Conservation (phyloP, 805 yeast species). For the Candida multigemmis region DNA sequence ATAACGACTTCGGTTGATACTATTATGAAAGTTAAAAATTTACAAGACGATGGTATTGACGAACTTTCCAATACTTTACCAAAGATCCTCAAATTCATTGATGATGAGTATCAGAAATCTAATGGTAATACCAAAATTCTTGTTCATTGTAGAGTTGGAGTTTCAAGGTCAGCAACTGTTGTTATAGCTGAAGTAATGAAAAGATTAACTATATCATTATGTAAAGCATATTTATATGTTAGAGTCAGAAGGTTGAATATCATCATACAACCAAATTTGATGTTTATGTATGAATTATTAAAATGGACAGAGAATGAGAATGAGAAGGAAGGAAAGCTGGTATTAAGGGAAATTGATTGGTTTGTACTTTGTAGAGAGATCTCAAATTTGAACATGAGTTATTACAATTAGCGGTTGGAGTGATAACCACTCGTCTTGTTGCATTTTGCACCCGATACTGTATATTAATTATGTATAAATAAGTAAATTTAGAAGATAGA, state of each 20-base stretch:
- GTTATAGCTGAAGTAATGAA: conserved; percentile 94
- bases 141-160: conserved; percentile 95
- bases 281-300: conserved; percentile 84
- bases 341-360: conserved; percentile 75
- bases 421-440: background rate
- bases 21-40: conserved; percentile 56
- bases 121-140: conserved; percentile 29
- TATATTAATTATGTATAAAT: too few species aligned
- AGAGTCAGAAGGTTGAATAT: conserved; percentile 84
- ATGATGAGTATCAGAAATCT: conserved; percentile 18
- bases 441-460: too few species aligned
- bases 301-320: conserved; percentile 29
- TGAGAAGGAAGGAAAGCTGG: conserved; percentile 4
- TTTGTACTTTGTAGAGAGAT: conserved; percentile 77
- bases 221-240: conserved; percentile 81
- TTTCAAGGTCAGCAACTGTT: conserved; percentile 89
- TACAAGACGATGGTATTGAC: conserved; percentile 90
- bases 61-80: conserved; percentile 56
- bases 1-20: conserved; percentile 21
- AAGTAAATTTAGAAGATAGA: too few species aligned
- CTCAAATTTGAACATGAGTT: conserved; percentile 64
- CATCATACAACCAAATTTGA: conserved; percentile 87
- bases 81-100: conserved; percentile 57
- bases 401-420: conserved; percentile 23
- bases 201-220: conserved; percentile 53